These are phyloP conservation scores for Balamuthia mandrillaris DNA, from an alignment of 208 protist species.

Conservation along the genomic window DNA sequence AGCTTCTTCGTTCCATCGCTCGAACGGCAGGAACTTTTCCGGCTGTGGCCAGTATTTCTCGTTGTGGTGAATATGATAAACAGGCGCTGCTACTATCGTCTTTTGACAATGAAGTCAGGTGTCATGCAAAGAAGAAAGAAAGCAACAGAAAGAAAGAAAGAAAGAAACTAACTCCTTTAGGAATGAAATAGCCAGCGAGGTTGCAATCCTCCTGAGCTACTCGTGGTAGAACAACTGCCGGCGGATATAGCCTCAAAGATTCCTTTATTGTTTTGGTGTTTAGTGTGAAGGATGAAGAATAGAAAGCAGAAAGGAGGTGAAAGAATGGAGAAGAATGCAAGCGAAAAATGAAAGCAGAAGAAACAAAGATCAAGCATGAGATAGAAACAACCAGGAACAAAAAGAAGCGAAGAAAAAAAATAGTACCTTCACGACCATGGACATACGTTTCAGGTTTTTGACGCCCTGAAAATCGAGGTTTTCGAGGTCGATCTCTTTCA, in stretches of 20 bases:
- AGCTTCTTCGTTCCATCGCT: not conserved
- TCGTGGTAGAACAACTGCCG: not conserved
- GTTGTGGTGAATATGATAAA: not conserved
- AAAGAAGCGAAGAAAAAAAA: not conserved
- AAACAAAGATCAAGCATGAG: no score
- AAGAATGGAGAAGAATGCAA: not conserved
- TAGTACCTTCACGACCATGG: not conserved
- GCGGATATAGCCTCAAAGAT: not conserved
- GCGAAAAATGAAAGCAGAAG: not conserved
- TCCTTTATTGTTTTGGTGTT: no score
- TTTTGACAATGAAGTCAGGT: not conserved
- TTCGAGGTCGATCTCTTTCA: not conserved
- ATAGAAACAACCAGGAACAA: no score
- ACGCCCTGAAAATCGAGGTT: conserved; percentile 1
- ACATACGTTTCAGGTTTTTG: not conserved
- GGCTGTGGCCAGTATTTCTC: not conserved
- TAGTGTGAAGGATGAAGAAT: no score
- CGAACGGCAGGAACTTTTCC: not conserved
- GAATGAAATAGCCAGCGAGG: not conserved
- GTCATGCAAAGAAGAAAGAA: not conserved
- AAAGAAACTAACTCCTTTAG: not conserved
- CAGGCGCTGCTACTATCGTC: not conserved
- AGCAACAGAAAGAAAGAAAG: not conserved
- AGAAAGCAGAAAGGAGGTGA: no score
- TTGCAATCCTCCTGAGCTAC: not conserved